phyloP scores from a whole-genome alignment of 2,329 filamentous ascomycete species.

The Fusarium piperis region DNA sequence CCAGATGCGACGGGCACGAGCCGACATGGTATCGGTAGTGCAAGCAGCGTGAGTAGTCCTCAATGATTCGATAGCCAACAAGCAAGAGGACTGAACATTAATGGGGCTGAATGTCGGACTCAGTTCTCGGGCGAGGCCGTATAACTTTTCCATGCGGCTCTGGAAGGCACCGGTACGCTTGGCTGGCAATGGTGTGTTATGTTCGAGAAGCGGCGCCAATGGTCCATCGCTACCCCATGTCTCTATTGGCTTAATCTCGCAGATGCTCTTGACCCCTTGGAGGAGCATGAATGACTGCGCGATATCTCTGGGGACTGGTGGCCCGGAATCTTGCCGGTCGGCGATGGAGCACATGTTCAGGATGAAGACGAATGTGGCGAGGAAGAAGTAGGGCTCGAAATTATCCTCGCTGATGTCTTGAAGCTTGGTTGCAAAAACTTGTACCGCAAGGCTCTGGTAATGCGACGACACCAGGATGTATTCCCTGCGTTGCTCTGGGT shows the following conservation, averaged over 20 bases:
- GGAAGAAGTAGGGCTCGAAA: constrained; percentile 29
- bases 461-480: constrained; percentile 22
- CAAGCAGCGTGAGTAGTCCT: constrained; percentile 12
- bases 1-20: constrained; percentile 13
- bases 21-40: neutral
- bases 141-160: constrained; percentile 13
- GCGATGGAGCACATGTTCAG: constrained; percentile 20
- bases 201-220: constrained; percentile 9
- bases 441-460: constrained; percentile 23
- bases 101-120: constrained; percentile 18
- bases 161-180: constrained; percentile 19
- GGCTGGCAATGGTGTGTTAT: neutral
- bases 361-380: constrained; percentile 27
- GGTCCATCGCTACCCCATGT: constrained; percentile 18
- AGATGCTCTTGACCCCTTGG: constrained; percentile 25
- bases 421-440: constrained; percentile 11
- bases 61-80: constrained; percentile 21
- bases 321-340: neutral
- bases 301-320: neutral
- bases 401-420: constrained; percentile 15
- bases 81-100: constrained; percentile 21
- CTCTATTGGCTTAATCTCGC: constrained; percentile 13
- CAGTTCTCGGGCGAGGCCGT: constrained; percentile 11
- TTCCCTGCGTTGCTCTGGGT: constrained; percentile 18
- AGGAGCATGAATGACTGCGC: constrained; percentile 28